Evolutionary conservation across 2,329 filamentous ascomycete genomes (phyloP), one percentile per base, ranked within the genome.

Genomic region (Fusarium verticillioides): DNA sequence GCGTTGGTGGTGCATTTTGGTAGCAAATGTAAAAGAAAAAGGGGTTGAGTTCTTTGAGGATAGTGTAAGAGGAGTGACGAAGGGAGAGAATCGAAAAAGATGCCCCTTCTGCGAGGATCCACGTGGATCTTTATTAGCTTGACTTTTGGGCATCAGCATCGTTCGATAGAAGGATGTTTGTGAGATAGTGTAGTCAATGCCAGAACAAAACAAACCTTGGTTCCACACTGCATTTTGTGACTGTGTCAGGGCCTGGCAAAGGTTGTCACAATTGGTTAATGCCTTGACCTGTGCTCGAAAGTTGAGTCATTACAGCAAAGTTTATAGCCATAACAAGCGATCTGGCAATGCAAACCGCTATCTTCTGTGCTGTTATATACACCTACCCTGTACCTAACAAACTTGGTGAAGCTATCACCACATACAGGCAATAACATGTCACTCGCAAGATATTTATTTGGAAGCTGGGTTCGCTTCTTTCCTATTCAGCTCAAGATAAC

Each of bases 1-100:
- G 77, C 77, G 77, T 78, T 78, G 72, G 73, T 70, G 76, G 75
- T 76, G 72, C 65, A 72, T 75, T 77, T 72, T 50, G 59, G 59
- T 72, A 43, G 60, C 53, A 56, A 72, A 54, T 28, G 70, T 49
- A 66, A 56, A 63, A 61, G 32, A 47, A 50, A 68, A 73, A 46
- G 50, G 54, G 43, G 21, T 58, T 49, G 62, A 50, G n/a, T 47
- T 63, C 42, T 34, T 21, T 23, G 37, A 54, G 42, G 26, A 43
- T 36, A 15, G 26, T 60, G 52, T 42, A 34, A 34, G 42, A 46
- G 30, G 47, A 10, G 28, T 21, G 18, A 21, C n/a, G 13, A 49
- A 37, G 9, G 23, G 23, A n/a, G 52, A 49, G 37, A 13, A 11
- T 61, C 43, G 46, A 40, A n/a, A 16, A 46, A 18, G n/a, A 40